These are phyloP conservation scores for Cinnamomum chago DNA, from an alignment of 164 flowering plant genomes.

Conservation along the genomic window DNA sequence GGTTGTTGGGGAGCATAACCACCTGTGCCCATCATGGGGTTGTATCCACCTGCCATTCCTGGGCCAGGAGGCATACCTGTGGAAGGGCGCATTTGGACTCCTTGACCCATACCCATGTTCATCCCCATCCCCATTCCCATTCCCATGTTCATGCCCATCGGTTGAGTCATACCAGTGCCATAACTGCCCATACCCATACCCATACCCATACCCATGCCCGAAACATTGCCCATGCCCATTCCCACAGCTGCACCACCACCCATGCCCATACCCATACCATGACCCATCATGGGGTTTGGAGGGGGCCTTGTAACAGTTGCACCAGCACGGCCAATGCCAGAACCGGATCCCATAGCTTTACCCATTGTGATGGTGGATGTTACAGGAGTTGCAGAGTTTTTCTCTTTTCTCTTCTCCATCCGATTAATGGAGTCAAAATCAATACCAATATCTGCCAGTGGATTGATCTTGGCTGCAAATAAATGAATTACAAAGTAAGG, in stretches of 20 bases:
- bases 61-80: conserved; percentile 48
- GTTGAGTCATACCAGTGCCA: conserved; percentile 19
- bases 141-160: conserved; percentile 37
- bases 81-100: conserved; percentile 22
- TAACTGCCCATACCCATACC: conserved; percentile 34
- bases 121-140: conserved; percentile 27
- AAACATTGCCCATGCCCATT: conserved; percentile 39
- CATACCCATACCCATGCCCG: conserved; percentile 33
- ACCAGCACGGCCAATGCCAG: conserved; percentile 95
- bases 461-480: conserved; percentile 88
- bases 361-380: conserved; percentile 81
- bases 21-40: conserved; percentile 69
- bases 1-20: conserved; percentile 67
- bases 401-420: conserved; percentile 84
- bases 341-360: conserved; percentile 97
- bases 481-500: neutral
- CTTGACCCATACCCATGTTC: conserved; percentile 16
- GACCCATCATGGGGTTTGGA: conserved; percentile 58
- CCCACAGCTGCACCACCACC: conserved; percentile 30
- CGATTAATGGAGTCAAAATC: conserved; percentile 94
- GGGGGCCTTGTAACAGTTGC: conserved; percentile 56
- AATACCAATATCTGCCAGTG: conserved; percentile 86
- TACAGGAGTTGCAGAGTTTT: conserved; percentile 46
- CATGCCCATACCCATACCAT: conserved; percentile 29
- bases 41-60: conserved; percentile 43